phyloP scores from a whole-genome alignment of 73 alveolate species.

The Uronychia setigera region DNA sequence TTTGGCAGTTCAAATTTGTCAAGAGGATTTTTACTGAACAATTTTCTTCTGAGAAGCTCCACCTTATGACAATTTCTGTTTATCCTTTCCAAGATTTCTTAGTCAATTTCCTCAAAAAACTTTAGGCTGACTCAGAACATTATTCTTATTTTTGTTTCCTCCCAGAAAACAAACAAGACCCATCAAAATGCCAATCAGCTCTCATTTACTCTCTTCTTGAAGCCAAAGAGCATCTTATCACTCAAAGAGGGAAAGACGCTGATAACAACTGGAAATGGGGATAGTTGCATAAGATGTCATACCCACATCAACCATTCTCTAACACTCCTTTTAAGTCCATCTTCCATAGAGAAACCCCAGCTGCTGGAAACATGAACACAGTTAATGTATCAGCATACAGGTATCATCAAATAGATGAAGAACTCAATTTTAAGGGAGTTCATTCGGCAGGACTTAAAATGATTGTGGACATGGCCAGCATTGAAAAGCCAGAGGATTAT shows the following conservation, averaged over 20 bases:
- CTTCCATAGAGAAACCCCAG: slow-evolving; percentile 74
- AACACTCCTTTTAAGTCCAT: slow-evolving; percentile 56
- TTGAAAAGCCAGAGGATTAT: slow-evolving; percentile 60
- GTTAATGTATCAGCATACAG: slow-evolving; percentile 61
- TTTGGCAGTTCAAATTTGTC: slow-evolving; percentile 36
- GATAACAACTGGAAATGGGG: slow-evolving; percentile 75
- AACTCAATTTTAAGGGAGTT: slow-evolving; percentile 36
- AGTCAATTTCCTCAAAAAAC: slow-evolving; percentile 18
- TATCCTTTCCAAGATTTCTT: slow-evolving; percentile 51
- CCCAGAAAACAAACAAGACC: not conserved
- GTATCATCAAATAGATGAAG: slow-evolving; percentile 34
- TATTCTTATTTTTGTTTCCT: not conserved
- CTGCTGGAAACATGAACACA: slow-evolving; percentile 86
- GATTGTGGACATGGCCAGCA: slow-evolving; percentile 51
- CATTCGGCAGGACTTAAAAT: slow-evolving; percentile 74
- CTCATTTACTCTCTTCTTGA: slow-evolving; percentile 9
- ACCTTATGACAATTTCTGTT: not conserved
- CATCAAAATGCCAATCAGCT: not conserved
- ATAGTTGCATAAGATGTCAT: slow-evolving; percentile 65
- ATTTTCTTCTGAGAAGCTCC: not conserved
- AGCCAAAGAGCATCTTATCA: slow-evolving; percentile 11
- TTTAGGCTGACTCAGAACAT: slow-evolving; percentile 10
- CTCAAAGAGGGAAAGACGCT: not conserved
- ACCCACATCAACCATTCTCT: slow-evolving; percentile 80
- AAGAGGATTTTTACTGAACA: slow-evolving; percentile 4